Conservation (phyloP, 371 early-diverging fungal species). For the Mycotypha africana region DNA sequence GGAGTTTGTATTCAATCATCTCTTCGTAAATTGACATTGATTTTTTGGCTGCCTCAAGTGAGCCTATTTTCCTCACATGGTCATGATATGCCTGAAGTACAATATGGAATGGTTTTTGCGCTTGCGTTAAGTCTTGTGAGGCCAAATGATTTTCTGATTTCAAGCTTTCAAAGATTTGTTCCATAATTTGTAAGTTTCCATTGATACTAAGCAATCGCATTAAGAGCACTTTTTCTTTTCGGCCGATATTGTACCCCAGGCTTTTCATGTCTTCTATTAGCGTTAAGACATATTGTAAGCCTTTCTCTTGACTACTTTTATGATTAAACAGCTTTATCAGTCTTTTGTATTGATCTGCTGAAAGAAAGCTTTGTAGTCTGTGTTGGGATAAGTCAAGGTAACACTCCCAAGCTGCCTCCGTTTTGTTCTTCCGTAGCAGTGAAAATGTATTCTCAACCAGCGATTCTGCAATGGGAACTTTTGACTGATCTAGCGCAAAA, state of each 20-base stretch:
- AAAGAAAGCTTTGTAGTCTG: constrained; percentile 23
- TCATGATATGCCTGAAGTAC: constrained; percentile 26
- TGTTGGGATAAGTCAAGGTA: constrained; percentile 31
- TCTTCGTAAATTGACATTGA: constrained; percentile 28
- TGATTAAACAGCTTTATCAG: constrained; percentile 25
- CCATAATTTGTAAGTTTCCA: constrained; percentile 35
- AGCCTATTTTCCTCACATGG: constrained; percentile 17
- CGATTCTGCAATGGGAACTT: constrained; percentile 28
- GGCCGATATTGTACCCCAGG: constrained; percentile 26
- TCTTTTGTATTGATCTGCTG: constrained; percentile 25
- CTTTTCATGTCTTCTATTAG: constrained; percentile 36
- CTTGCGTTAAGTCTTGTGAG: constrained; percentile 19
- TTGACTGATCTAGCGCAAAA: constrained; percentile 37
- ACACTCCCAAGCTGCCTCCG: constrained; percentile 40
- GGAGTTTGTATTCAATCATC: constrained; percentile 25
- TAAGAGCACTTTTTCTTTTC: constrained; percentile 28
- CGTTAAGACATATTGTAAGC: constrained; percentile 25
- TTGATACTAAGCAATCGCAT: constrained; percentile 34
- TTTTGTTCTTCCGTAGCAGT: constrained; percentile 18
- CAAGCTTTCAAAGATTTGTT: constrained; percentile 28
- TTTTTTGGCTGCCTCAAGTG: constrained; percentile 13
- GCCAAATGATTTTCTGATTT: too few relatives aligned
- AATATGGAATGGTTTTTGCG: constrained; percentile 30
- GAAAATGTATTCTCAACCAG: constrained; percentile 21
- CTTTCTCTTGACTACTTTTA: constrained; percentile 5